These are phyloP conservation scores for Metroxylon sagu DNA, from an alignment of 176 grass and related monocot genomes.

Conservation along the genomic window DNA sequence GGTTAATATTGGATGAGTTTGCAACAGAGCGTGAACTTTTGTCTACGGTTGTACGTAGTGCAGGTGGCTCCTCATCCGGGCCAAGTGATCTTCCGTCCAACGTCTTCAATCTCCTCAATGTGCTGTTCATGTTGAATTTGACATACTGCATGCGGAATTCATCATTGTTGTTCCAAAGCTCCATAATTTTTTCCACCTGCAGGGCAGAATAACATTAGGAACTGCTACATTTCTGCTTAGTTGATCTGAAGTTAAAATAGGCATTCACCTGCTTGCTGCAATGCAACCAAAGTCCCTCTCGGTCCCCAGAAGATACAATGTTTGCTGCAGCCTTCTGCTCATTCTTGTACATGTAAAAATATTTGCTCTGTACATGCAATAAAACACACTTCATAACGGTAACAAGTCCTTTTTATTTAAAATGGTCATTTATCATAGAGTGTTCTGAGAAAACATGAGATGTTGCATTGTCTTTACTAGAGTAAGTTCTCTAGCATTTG, in stretches of 20 bases:
- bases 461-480: too few relatives aligned
- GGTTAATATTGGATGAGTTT: constrained; percentile 11
- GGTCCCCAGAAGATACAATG: constrained; percentile 16
- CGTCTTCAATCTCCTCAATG: constrained; percentile 63
- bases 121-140: constrained; percentile 63
- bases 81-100: constrained; percentile 79
- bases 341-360: constrained; percentile 59
- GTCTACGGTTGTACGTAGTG: constrained; percentile 33
- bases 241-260: not conserved
- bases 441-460: too few relatives aligned
- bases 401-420: too few relatives aligned
- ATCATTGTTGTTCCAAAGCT: constrained; percentile 60
- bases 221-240: constrained; percentile 1
- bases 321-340: constrained; percentile 18
- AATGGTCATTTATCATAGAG: too few relatives aligned
- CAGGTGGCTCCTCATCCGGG: constrained; percentile 57
- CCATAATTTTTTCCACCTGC: constrained; percentile 58
- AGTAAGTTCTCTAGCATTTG: too few relatives aligned
- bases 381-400: not conserved
- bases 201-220: constrained; percentile 14
- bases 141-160: constrained; percentile 72
- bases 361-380: constrained; percentile 60
- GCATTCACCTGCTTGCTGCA: constrained; percentile 72
- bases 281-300: constrained; percentile 29
- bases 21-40: constrained; percentile 39